Evolutionary conservation across 495 filamentous ascomycete species (phyloP).

Genomic region (Staphylotrichum tortipilum): DNA sequence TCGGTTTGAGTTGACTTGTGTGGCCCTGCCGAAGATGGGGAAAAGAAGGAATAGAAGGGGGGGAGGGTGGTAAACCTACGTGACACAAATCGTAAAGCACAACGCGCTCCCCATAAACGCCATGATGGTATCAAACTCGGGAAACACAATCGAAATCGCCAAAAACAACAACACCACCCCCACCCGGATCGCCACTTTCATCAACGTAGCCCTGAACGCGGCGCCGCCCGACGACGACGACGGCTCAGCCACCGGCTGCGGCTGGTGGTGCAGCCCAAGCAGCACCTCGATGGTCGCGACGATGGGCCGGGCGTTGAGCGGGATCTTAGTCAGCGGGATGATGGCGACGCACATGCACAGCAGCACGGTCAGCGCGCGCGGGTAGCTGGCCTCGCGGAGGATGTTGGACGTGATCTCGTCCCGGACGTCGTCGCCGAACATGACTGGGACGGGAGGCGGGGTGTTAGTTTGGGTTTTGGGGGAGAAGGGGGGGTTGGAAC

Average conservation of each 20-base stretch:
- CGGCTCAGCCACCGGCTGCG: constrained; percentile 37
- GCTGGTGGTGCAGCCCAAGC: constrained; percentile 57
- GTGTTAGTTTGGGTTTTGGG: too few species aligned
- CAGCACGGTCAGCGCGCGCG: constrained; percentile 59
- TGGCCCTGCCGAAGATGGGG: too few species aligned
- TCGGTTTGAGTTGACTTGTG: too few species aligned
- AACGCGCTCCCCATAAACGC: constrained; percentile 83
- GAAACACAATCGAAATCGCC: constrained; percentile 65
- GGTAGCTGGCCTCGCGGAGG: constrained; percentile 63
- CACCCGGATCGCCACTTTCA: constrained; percentile 56
- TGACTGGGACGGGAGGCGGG: too few species aligned
- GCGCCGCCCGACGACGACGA: too few species aligned
- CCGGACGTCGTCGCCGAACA: constrained; percentile 81
- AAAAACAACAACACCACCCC: constrained; percentile 33
- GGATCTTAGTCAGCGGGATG: constrained; percentile 90
- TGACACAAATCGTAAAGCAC: constrained; percentile 91
- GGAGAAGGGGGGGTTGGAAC: too few species aligned
- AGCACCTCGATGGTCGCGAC: constrained; percentile 75
- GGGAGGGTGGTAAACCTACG: constrained; percentile 34
- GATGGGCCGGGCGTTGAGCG: constrained; percentile 83
- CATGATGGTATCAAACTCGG: constrained; percentile 90
- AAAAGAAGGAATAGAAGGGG: neutral
- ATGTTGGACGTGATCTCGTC: constrained; percentile 92
- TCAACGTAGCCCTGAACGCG: constrained; percentile 46
- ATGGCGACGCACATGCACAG: constrained; percentile 82